Base-by-base conservation (phyloP, 2,329 filamentous ascomycete species). In the Madurella fahalii region DNA sequence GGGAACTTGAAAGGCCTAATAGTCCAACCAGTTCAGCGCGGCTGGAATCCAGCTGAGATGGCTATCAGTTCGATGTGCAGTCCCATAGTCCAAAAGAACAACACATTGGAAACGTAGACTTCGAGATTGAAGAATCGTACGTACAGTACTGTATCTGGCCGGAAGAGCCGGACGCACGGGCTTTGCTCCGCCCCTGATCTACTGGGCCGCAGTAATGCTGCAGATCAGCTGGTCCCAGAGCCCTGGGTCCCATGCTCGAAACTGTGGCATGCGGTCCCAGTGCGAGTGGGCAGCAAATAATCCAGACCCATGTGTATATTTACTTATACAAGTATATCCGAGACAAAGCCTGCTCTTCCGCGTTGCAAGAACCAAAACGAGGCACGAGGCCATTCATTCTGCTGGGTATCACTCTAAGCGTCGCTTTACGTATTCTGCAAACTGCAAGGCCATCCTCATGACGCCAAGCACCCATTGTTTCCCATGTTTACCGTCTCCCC, bases 401-500 rank as follows among this genome's bases (percentile, higher is more conserved):
- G 7, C 25, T 25, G 25, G 25, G 25, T 25, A 25, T 25, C 25
- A 25, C 25, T 25, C 25, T 7, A 25, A 25, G 25, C 25, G 25
- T 25, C 25, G 4, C 25, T 4, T 25, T 25, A 25, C 25, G 25
- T 25, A 25, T 37, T 37, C 34, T 15, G 9, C 34, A 4, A 9
- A 5, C 13, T 5, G 11, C 9, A 11, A 37, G 9, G 11, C 34
- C 9, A 37, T 37, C 13, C 34, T 37, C 34, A 15, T 37, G 4
- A 37, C 4, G 34, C 9, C 34, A 15, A 12, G 34, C 9, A 11
- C 13, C 13, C 34, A 15, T 37, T 25, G 16, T 40, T 9, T 39
- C 20, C 30, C 5, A 42, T 34, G 4, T 18, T 34, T 55, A 61
- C 41, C 58, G 46, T n/a, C 52, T 42, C 30, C 50, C 59, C 60